Percentiles rank a stretch among this genome's conserved stretches.
Evolutionary conservation across 192 early-diverging fungal genomes (phyloP).

Genomic region (Entomortierella beljakovae): DNA sequence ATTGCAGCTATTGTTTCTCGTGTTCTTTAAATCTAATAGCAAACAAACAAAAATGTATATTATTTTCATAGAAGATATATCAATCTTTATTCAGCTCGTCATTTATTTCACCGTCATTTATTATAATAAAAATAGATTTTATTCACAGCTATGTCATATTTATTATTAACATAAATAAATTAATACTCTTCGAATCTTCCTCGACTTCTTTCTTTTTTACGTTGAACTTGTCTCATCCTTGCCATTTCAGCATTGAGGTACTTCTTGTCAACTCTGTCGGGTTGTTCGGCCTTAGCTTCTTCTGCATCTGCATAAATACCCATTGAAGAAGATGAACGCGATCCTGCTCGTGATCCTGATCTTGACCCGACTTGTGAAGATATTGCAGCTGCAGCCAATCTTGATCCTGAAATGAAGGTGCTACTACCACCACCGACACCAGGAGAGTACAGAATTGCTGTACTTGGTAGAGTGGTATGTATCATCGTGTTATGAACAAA

Average conservation of each 20-base stretch:
- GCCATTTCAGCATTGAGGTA: slow-evolving; percentile 53
- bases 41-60: no score
- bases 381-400: slow-evolving; percentile 21
- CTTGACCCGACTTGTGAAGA: slow-evolving; percentile 26
- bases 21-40: no score
- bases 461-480: slow-evolving; percentile 37
- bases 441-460: slow-evolving; percentile 44
- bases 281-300: slow-evolving; percentile 46
- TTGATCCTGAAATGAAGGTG: slow-evolving; percentile 16
- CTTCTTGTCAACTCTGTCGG: slow-evolving; percentile 41
- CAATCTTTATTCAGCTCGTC: no score
- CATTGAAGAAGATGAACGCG: slow-evolving; percentile 40
- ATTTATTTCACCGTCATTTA: background rate
- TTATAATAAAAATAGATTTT: background rate
- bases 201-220: slow-evolving; percentile 37
- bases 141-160: background rate
- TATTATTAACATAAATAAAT: background rate
- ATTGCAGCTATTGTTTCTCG: no score
- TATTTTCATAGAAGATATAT: no score
- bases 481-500: slow-evolving; percentile 53
- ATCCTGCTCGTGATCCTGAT: slow-evolving; percentile 43
- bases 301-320: slow-evolving; percentile 51
- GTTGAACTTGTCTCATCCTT: slow-evolving; percentile 50
- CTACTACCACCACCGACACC: slow-evolving; percentile 3
- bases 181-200: slow-evolving; percentile 42